Evolutionary conservation across 352 stramenopile species (phyloP), one percentile per base, ranked within the genome.

Genomic region (Phytophthora pini): DNA sequence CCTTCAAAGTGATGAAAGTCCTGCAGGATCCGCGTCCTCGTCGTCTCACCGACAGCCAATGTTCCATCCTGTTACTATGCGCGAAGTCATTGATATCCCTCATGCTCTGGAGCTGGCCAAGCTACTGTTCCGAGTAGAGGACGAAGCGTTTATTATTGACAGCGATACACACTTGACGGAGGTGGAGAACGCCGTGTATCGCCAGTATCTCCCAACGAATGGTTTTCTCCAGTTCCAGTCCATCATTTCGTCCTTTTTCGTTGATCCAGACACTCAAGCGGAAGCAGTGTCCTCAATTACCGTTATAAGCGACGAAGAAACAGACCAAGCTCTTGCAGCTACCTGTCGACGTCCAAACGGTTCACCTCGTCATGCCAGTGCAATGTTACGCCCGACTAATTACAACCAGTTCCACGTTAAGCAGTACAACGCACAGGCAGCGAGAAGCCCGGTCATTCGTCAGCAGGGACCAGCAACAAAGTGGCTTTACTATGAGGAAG

Each of bases 401-500:
- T 60, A 63, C 47, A 85, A 81, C 56, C 83, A 88, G 32, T 89
- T 90, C 70, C 83, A 92, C 56, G 54, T 65, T 0, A 84, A 72
- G 17, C 74, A 80, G 31, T 87, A 82, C 67, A 84, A 88, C 34
- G 36, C 56, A 3, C 74, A 67, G 12, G 77, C 79, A 3, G 11
- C 83, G 2, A 71, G 80, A 5, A 92, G 83, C 48, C 80, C 83
- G 4, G 49, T 84, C 8, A 70, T 87, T 17, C 74, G 72, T 32
- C 73, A 77, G 17, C 61, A 70, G 15, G 56, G 22, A 50, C 13
- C 46, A 8, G 38, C 34, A 11, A 43, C 27, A 5, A 70, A 70
- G 31, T 93, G 77, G 70, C 27, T 91, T 5, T 81, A 72, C 70
- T 89, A 89, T 9, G 78, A 83, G 5, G 81, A 90, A 24, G 56